Evolutionary conservation across 1,284 basidiomycete species (phyloP), one percentile per base, ranked within the genome.

Genomic region (Ganoderma leucocontextum): DNA sequence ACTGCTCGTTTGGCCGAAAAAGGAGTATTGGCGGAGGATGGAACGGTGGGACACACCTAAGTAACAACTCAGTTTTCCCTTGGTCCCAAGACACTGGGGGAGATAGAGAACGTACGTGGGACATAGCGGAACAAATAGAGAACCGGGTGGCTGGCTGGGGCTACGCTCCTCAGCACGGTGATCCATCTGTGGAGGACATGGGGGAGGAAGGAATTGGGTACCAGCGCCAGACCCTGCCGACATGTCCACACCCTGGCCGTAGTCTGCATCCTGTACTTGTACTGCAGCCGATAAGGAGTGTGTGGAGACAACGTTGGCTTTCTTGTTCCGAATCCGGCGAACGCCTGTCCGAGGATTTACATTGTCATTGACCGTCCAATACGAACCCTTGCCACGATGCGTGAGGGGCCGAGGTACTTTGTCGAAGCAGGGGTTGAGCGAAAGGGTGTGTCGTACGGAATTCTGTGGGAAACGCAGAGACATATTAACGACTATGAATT

Each of bases 371-470:
- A 95, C 93, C 0, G 91, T 94, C 93, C 93, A 95, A 75, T 95
- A 95, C 0, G 93, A 94, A 33, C 93, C 93, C 76, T 95, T 95
- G 63, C 93, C 93, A 64, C 93, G 90, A 75, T 96, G 95, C 19
- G 95, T 95, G 65, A 95, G 85, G 15, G 95, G 94, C 22, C 95
- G 89, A 1, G 95, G 90, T 12, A 96, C 93, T 80, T 96, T 96
- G 79, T 96, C 91, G 78, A 97, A 97, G 75, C 95, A 96, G 70
- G 95, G 95, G 78, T 97, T 97, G 71, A 97, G 86, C 9, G 95
- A 96, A 25, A 98, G 86, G 75, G 97, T 97, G 82, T 97, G 96
- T 60, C 96, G 91, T 73, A 98, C 95, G 52, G 96, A 97, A 80
- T 97, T 97, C 91, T 98, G n/a, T n/a, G n/a, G n/a, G 35, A 22